Conservation (phyloP, 768 basidiomycete genomes). For the Auriscalpium microsporum region DNA sequence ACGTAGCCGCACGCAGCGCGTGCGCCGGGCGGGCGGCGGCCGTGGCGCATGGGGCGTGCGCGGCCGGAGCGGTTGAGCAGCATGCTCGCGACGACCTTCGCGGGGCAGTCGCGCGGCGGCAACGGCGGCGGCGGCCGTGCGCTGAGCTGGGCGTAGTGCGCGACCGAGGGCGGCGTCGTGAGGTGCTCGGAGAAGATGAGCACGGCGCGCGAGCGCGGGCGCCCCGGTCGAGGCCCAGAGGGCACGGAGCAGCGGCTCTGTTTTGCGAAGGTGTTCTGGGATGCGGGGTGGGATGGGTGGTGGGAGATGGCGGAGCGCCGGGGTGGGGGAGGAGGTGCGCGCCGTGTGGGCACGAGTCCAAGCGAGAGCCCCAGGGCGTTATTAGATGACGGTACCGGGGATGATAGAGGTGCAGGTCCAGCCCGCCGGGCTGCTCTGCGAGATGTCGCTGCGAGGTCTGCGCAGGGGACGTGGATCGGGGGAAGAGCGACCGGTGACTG, state of each 20-base stretch:
- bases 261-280: not conserved
- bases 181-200: not conserved
- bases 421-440: constrained; percentile 14
- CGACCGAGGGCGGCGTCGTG: not conserved
- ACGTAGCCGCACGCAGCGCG: constrained; percentile 1
- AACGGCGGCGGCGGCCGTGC: constrained; percentile 2
- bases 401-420: not conserved
- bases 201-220: constrained; percentile 2
- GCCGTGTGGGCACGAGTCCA: not conserved
- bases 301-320: constrained; percentile 11
- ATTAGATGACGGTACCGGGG: not conserved
- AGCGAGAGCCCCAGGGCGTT: not conserved
- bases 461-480: constrained; percentile 12
- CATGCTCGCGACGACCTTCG: constrained; percentile 12
- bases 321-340: not conserved
- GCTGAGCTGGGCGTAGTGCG: not conserved
- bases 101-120: constrained; percentile 7
- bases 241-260: not conserved
- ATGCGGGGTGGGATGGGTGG: constrained; percentile 1
- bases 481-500: constrained; percentile 6
- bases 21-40: not conserved
- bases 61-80: constrained; percentile 10
- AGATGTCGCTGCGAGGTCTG: constrained; percentile 14
- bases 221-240: not conserved
- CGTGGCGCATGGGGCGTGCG: constrained; percentile 9